These are phyloP conservation scores for Venustampulla echinocandica DNA, from an alignment of 495 filamentous ascomycete species.

Conservation along the genomic window DNA sequence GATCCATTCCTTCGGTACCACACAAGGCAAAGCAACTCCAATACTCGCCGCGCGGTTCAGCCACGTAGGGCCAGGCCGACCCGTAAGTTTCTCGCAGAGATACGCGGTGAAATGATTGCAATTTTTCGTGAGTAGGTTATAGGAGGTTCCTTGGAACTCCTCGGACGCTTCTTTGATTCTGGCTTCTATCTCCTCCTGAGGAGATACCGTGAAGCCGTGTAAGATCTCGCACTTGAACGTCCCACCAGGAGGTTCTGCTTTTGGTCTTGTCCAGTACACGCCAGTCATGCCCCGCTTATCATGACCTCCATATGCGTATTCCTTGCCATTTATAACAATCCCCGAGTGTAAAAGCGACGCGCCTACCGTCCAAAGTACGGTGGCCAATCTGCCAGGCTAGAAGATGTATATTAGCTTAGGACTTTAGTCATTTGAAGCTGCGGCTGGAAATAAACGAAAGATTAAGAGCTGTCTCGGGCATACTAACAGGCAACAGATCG, in stretches of 20 bases:
- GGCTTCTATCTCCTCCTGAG: slow-evolving; percentile 54
- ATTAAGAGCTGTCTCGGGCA: not conserved
- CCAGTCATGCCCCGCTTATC: slow-evolving; percentile 55
- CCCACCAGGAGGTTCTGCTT: slow-evolving; percentile 58
- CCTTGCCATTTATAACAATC: slow-evolving; percentile 63
- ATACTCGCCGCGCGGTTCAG: slow-evolving; percentile 73
- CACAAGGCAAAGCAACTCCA: slow-evolving; percentile 65
- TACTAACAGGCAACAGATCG: slow-evolving; percentile 60
- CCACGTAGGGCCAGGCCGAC: slow-evolving; percentile 55
- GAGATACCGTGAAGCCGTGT: slow-evolving; percentile 60
- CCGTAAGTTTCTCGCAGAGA: slow-evolving; percentile 57
- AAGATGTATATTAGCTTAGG: not conserved
- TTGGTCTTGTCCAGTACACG: slow-evolving; percentile 69
- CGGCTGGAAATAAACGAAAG: not conserved
- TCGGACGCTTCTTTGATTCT: slow-evolving; percentile 57
- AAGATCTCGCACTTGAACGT: slow-evolving; percentile 61
- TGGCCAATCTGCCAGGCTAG: slow-evolving; percentile 58
- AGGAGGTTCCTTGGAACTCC: slow-evolving; percentile 58
- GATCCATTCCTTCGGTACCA: slow-evolving; percentile 73
- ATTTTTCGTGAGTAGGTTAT: slow-evolving; percentile 70
- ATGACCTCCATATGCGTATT: slow-evolving; percentile 82
- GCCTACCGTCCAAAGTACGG: slow-evolving; percentile 62
- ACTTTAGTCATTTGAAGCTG: slow-evolving; percentile 1
- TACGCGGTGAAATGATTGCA: slow-evolving; percentile 76
- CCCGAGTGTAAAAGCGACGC: slow-evolving; percentile 68